phyloP scores from a whole-genome alignment of 768 basidiomycete genomes.

The Mycena capillaripes region DNA sequence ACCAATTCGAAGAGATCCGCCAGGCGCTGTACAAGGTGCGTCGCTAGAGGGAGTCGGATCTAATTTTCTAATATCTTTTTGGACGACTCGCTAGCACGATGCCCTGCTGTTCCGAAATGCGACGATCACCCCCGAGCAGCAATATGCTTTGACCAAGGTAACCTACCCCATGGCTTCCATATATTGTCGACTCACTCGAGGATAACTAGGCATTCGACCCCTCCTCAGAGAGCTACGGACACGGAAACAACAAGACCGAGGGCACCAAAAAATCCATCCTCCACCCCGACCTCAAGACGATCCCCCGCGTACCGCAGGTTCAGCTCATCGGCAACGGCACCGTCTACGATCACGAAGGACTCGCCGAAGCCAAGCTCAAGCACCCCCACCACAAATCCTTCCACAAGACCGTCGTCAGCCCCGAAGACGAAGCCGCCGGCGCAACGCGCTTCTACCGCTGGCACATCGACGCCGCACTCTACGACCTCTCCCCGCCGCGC shows the following conservation, averaged over 20 bases:
- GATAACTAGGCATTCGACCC: slow-evolving; percentile 80
- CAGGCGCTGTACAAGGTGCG: slow-evolving; percentile 83
- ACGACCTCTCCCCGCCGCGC: slow-evolving; percentile 81
- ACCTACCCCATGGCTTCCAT: slow-evolving; percentile 31
- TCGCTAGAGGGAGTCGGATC: neutral
- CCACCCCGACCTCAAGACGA: slow-evolving; percentile 92
- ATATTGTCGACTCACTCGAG: slow-evolving; percentile 22
- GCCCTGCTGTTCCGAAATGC: slow-evolving; percentile 82
- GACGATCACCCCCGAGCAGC: slow-evolving; percentile 82
- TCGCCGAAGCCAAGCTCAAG: slow-evolving; percentile 82
- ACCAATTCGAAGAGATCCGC: slow-evolving; percentile 76
- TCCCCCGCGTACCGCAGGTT: slow-evolving; percentile 89
- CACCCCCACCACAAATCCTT: slow-evolving; percentile 91
- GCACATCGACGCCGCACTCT: slow-evolving; percentile 93
- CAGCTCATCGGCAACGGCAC: slow-evolving; percentile 93
- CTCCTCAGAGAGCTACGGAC: slow-evolving; percentile 76
- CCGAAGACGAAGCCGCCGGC: slow-evolving; percentile 83
- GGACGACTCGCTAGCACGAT: slow-evolving; percentile 64
- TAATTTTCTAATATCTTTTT: slow-evolving; percentile 14
- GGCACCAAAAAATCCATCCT: slow-evolving; percentile 83
- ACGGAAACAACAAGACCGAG: slow-evolving; percentile 91
- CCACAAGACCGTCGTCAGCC: slow-evolving; percentile 83
- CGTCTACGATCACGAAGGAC: slow-evolving; percentile 85
- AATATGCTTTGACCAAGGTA: slow-evolving; percentile 89
- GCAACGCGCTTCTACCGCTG: slow-evolving; percentile 91